These are phyloP conservation scores for Cryphonectria carpinicola DNA, from an alignment of 2,329 filamentous ascomycete species.

Conservation along the genomic window DNA sequence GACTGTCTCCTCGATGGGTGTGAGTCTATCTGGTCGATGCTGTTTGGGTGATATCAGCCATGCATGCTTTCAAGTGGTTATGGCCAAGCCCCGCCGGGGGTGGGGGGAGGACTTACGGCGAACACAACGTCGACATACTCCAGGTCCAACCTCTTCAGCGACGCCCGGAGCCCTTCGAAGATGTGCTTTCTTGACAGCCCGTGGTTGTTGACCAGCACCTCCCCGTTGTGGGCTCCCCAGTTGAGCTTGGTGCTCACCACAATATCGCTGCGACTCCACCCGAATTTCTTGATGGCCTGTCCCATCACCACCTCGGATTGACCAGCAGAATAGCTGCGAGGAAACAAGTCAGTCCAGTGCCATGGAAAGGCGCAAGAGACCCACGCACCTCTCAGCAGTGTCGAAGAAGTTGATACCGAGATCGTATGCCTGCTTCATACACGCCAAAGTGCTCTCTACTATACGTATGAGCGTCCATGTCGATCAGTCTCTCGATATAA, in stretches of 20 bases:
- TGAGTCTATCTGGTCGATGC: slow-evolving; percentile 68
- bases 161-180: slow-evolving; percentile 61
- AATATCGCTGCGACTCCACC: slow-evolving; percentile 64
- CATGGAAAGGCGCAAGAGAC: slow-evolving; percentile 42
- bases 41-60: too few species aligned
- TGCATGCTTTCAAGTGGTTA: too few species aligned
- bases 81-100: too few species aligned
- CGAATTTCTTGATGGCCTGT: slow-evolving; percentile 61
- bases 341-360: neutral
- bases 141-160: slow-evolving; percentile 59
- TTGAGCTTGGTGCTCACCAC: slow-evolving; percentile 68
- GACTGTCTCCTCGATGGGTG: slow-evolving; percentile 73
- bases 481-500: neutral
- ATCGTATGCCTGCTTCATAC: slow-evolving; percentile 66
- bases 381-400: slow-evolving; percentile 52
- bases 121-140: slow-evolving; percentile 71
- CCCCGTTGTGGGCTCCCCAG: slow-evolving; percentile 65
- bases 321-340: slow-evolving; percentile 56
- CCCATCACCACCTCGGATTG: slow-evolving; percentile 68
- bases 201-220: slow-evolving; percentile 63
- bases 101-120: slow-evolving; percentile 40
- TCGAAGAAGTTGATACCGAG: slow-evolving; percentile 67
- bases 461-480: slow-evolving; percentile 7
- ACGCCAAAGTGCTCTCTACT: slow-evolving; percentile 60
- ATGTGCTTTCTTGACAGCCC: slow-evolving; percentile 65